These are phyloP conservation scores for Syzygium aromaticum DNA, from an alignment of 345 rosid species.

Conservation along the genomic window DNA sequence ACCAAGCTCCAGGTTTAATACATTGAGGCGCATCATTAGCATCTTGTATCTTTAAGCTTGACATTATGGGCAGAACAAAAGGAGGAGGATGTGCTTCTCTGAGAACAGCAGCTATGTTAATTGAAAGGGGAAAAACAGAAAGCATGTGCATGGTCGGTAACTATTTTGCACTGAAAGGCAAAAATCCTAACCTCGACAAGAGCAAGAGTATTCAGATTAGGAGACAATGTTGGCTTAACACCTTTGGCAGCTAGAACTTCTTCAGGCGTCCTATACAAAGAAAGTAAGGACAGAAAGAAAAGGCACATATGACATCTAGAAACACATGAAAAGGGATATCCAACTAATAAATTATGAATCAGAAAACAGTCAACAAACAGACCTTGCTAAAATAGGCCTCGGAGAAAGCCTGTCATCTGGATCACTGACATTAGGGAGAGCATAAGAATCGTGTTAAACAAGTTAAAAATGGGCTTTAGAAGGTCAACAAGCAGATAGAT, in stretches of 20 bases:
- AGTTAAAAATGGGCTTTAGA: not conserved
- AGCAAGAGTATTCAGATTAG: slow-evolving; percentile 86
- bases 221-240: slow-evolving; percentile 88
- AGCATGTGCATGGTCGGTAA: not conserved
- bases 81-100: not conserved
- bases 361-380: not conserved
- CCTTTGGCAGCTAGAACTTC: slow-evolving; percentile 98
- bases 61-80: not conserved
- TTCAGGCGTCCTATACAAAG: slow-evolving; percentile 63
- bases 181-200: slow-evolving; percentile 59
- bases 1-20: not conserved
- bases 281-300: not conserved
- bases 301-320: not conserved
- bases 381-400: slow-evolving; percentile 93
- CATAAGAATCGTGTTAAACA: not conserved
- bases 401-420: slow-evolving; percentile 88
- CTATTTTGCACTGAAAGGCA: not conserved
- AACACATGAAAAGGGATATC: not conserved
- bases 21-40: not conserved
- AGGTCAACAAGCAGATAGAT: not conserved
- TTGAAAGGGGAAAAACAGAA: not conserved
- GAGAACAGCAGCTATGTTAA: not conserved
- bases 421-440: slow-evolving; percentile 35
- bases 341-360: not conserved
- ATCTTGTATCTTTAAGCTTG: not conserved